Percentiles rank a stretch among this genome's conserved stretches.
These are phyloP conservation scores for Pluteus cervinus DNA, from an alignment of 768 basidiomycete species.

Conservation along the genomic window DNA sequence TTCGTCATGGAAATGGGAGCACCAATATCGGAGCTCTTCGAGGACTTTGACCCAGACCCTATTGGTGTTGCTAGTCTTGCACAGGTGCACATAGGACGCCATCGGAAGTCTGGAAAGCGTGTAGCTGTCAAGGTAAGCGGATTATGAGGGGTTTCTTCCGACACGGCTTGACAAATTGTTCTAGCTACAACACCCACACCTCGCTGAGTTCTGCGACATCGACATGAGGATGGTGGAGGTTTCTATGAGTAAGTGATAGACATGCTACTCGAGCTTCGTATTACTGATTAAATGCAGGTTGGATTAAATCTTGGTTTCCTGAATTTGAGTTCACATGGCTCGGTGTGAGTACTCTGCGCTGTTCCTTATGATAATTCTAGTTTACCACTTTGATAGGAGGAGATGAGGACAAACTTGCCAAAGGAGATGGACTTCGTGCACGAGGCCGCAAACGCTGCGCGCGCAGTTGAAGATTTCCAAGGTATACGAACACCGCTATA, in stretches of 20 bases:
- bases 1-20: slow-evolving; percentile 76
- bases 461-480: slow-evolving; percentile 64
- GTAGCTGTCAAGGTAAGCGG: slow-evolving; percentile 80
- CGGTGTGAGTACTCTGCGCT: slow-evolving; percentile 37
- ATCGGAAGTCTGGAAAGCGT: slow-evolving; percentile 60
- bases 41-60: slow-evolving; percentile 79
- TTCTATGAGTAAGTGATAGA: slow-evolving; percentile 45
- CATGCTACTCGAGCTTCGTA: not conserved
- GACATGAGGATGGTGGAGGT: slow-evolving; percentile 85
- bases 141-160: not conserved
- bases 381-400: slow-evolving; percentile 56
- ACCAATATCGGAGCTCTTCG: slow-evolving; percentile 70
- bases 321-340: slow-evolving; percentile 96
- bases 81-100: slow-evolving; percentile 85
- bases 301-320: slow-evolving; percentile 92
- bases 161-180: slow-evolving; percentile 6
- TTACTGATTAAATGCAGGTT: slow-evolving; percentile 33
- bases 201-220: slow-evolving; percentile 87
- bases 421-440: slow-evolving; percentile 94
- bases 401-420: slow-evolving; percentile 89
- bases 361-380: slow-evolving; percentile 19
- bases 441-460: slow-evolving; percentile 82
- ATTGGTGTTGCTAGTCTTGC: slow-evolving; percentile 96
- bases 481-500: slow-evolving; percentile 74
- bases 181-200: slow-evolving; percentile 86